A percentile compares a stretch with the other conserved stretches of the same genome.
Conservation (phyloP, 164 flowering plant genomes). For the Vitis cinerea region DNA sequence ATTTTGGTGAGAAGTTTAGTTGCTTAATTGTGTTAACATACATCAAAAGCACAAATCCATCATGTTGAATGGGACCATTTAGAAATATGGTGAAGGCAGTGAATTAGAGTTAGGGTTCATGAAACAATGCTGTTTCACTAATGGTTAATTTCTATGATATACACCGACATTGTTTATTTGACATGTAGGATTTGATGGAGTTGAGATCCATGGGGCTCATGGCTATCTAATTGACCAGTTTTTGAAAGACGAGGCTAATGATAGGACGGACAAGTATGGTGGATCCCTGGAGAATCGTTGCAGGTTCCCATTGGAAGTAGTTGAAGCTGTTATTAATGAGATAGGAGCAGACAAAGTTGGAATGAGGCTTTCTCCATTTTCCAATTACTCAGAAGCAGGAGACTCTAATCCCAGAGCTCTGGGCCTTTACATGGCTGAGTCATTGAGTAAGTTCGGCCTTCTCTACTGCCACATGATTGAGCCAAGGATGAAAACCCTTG, state of each 20-base stretch:
- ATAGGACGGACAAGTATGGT: slow-evolving; percentile 26
- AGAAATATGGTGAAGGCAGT: too few species aligned
- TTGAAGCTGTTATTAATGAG: slow-evolving; percentile 22
- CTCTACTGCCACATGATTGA: slow-evolving; percentile 25
- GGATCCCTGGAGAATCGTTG: slow-evolving; percentile 30
- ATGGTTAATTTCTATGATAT: too few species aligned
- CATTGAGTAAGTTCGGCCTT: slow-evolving; percentile 13
- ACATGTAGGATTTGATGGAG: slow-evolving; percentile 21
- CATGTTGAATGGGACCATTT: too few species aligned
- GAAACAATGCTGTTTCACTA: too few species aligned
- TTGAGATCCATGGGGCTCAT: slow-evolving; percentile 24
- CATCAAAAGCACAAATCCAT: too few species aligned
- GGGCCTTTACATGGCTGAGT: slow-evolving; percentile 21
- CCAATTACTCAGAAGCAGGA: slow-evolving; percentile 10
- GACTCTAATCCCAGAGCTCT: slow-evolving; percentile 26
- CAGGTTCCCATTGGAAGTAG: slow-evolving; percentile 24
- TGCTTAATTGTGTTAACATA: too few species aligned
- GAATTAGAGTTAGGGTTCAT: too few species aligned
- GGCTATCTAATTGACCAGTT: slow-evolving; percentile 27
- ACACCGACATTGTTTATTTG: too few species aligned
- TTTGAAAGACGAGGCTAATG: slow-evolving; percentile 28
- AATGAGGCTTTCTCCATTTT: slow-evolving; percentile 23
- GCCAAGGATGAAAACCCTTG: slow-evolving; percentile 19
- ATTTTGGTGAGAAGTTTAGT: too few species aligned
- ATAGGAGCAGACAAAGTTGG: slow-evolving; percentile 25